These are phyloP conservation scores for Penicillium thymicola DNA, from an alignment of 2,329 filamentous ascomycete species.

Conservation along the genomic window DNA sequence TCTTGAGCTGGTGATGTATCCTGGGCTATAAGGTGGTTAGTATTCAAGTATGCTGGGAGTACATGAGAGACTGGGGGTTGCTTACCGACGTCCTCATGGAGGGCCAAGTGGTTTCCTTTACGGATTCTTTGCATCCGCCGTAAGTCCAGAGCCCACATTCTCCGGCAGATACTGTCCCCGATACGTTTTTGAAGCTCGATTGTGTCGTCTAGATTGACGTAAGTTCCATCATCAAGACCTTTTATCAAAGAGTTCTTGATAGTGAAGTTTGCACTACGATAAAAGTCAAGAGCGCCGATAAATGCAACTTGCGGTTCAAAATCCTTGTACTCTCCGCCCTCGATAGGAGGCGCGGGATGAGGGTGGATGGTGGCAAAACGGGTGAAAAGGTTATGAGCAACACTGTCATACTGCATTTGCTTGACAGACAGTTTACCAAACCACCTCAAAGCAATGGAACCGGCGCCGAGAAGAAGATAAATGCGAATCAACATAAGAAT, in stretches of 20 bases:
- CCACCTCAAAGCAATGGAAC: constrained; percentile 45
- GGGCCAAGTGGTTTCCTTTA: constrained; percentile 35
- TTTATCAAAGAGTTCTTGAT: constrained; percentile 36
- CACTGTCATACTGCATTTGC: constrained; percentile 48
- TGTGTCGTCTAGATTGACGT: constrained; percentile 44
- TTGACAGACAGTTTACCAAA: constrained; percentile 48
- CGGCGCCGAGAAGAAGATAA: constrained; percentile 44
- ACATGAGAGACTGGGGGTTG: not conserved
- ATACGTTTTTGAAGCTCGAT: constrained; percentile 41
- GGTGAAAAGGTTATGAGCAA: constrained; percentile 48
- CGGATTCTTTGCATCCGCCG: constrained; percentile 41
- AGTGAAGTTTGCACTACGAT: constrained; percentile 38
- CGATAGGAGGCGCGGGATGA: constrained; percentile 39
- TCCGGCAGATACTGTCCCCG: constrained; percentile 40
- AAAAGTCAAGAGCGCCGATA: constrained; percentile 42
- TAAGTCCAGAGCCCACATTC: constrained; percentile 43
- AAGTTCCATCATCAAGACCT: constrained; percentile 43
- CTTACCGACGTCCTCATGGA: constrained; percentile 40
- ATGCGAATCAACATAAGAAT: constrained; percentile 45
- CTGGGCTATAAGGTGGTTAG: constrained; percentile 24
- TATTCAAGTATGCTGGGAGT: not conserved
- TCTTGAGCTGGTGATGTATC: constrained; percentile 31
- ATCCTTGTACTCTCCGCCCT: constrained; percentile 40
- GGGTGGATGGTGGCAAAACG: constrained; percentile 49
- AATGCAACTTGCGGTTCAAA: constrained; percentile 43